Percentiles rank a stretch among this genome's conserved stretches.
phyloP scores from a whole-genome alignment of 305 asterid species.

The Rubia tinctorum region DNA sequence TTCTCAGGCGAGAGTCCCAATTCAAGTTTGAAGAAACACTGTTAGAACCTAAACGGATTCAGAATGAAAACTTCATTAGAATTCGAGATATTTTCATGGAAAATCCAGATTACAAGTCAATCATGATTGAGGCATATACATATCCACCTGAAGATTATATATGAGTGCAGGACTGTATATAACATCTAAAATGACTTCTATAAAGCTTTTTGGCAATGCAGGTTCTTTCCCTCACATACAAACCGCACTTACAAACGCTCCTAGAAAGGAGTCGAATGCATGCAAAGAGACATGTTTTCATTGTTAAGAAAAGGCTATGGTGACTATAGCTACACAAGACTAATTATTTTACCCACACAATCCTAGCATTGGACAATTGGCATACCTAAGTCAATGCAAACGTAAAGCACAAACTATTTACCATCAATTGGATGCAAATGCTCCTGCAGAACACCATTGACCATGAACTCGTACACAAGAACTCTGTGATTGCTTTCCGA shows the following conservation, averaged over 20 bases:
- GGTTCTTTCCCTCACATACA: slow-evolving; percentile 1
- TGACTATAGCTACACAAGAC: slow-evolving; percentile 4
- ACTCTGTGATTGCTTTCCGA: slow-evolving; percentile 63
- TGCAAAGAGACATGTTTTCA: not conserved
- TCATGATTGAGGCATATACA: not conserved
- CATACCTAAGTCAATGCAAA: not conserved
- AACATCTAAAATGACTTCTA: not conserved
- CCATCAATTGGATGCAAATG: slow-evolving; percentile 71
- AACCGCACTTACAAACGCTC: not conserved
- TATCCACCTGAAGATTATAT: not conserved
- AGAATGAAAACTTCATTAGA: not conserved
- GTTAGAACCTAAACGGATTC: slow-evolving; percentile 48
- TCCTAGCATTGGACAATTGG: not conserved
- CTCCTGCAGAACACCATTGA: slow-evolving; percentile 88
- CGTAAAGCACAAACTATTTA: slow-evolving; percentile 18
- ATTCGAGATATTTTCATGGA: not conserved
- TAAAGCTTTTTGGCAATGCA: not conserved
- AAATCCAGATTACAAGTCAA: not conserved
- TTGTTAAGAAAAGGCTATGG: not conserved
- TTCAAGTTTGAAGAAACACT: slow-evolving; percentile 47
- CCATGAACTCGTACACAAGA: slow-evolving; percentile 89
- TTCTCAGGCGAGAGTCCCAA: slow-evolving; percentile 80
- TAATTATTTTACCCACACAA: not conserved
- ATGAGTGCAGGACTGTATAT: not conserved
- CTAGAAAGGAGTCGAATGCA: not conserved